A percentile compares a stretch with the other conserved stretches of the same genome.
Conservation (phyloP, 495 filamentous ascomycete genomes). For the Talaromyces wortmannii region DNA sequence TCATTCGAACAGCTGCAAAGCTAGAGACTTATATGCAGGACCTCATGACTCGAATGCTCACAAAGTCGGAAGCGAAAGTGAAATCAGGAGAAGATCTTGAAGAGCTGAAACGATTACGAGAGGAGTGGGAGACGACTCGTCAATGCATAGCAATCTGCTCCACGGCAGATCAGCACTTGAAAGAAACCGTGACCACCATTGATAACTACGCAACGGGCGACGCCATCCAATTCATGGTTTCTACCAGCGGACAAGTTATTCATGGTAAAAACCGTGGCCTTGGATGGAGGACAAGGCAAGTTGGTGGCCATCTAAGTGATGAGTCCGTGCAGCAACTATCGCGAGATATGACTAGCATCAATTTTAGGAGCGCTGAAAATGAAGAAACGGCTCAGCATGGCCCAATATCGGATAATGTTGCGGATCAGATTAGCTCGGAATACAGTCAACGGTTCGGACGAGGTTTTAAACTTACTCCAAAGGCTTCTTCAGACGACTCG, state of each 20-base stretch:
- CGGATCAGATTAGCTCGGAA: no score
- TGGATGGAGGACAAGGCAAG: conserved; percentile 33
- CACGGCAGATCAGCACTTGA: conserved; percentile 22
- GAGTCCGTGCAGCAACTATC: conserved; percentile 30
- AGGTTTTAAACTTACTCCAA: no score
- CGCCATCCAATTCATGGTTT: conserved; percentile 34
- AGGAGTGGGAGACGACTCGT: conserved; percentile 30
- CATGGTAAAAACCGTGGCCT: conserved; percentile 29
- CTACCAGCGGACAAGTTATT: conserved; percentile 26
- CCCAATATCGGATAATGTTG: no score
- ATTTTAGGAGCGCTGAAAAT: no score
- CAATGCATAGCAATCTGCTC: conserved; percentile 31
- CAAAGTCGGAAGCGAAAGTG: conserved; percentile 19
- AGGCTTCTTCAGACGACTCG: no score
- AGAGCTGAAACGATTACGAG: conserved; percentile 25
- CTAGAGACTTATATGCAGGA: conserved; percentile 26
- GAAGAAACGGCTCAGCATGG: no score
- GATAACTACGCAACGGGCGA: conserved; percentile 32
- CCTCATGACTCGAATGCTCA: conserved; percentile 22
- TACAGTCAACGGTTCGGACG: no score
- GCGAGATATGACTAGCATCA: conserved; percentile 21
- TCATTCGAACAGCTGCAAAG: conserved; percentile 20
- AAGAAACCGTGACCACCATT: conserved; percentile 24
- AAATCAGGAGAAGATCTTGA: conserved; percentile 21
- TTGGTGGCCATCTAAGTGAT: conserved; percentile 32